Evolutionary conservation across 2,329 filamentous ascomycete species (phyloP), one percentile per base, ranked within the genome.

Genomic region (Dactylellina haptotyla): DNA sequence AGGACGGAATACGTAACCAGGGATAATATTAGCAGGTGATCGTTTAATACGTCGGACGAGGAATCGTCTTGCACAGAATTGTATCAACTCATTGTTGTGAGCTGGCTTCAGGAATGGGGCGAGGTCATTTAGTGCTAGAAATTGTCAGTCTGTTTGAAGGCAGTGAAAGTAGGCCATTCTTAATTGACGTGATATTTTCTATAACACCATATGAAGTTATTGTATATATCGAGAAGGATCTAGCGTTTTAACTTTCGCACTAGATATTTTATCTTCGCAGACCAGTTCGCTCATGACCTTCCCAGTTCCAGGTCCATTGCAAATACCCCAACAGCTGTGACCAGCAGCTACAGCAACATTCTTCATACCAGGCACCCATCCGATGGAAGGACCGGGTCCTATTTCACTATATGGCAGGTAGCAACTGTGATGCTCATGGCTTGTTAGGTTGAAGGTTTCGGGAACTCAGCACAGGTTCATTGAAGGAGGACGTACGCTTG

Each of bases 281-380:
- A 95, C 82, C 81, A 91, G 88, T 80, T 94, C 90, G 37, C 90
- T 89, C 83, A 95, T 89, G 39, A 94, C 80, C 81, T 89, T 91
- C 2, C 91, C 91, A 5, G 94, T 98, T 0, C 86, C 95, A 0
- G 94, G 93, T 0, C 89, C 92, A 82, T 99, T 98, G 82, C 98
- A 94, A 20, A 99, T 97, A 0, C 95, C 95, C 95, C 95, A 99
- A 82, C 94, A 98, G 1, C 93, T 97, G 83, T 99, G 95, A 0
- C 95, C 95, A 0, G 92, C 86, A 0, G 95, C 95, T 71, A 98
- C 84, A 80, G 90, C 89, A 45, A 98, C 78, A 0, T 93, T 93
- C 4, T 87, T 86, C 0, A 89, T 87, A 1, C 86, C 85, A 5
- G 93, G 93, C 59, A 85, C 83, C 0, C 95, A 95, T 23, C 98